Conservation (phyloP, 2,329 filamentous ascomycete species). For the Onygena corvina region DNA sequence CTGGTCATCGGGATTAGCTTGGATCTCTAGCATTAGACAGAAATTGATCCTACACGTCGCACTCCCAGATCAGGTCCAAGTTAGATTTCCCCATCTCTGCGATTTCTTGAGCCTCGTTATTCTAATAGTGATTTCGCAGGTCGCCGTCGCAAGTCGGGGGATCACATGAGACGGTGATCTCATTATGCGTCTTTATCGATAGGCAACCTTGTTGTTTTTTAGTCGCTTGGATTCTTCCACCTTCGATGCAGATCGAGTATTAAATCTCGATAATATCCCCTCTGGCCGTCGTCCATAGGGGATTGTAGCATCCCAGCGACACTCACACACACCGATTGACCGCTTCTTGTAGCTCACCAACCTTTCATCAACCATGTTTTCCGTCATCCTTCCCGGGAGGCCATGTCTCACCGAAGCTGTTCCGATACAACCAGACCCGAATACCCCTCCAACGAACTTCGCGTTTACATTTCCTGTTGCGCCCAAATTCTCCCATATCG, state of each 20-base stretch:
- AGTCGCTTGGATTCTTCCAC: background rate
- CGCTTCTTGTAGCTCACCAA: background rate
- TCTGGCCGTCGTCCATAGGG: background rate
- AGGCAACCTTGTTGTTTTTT: background rate
- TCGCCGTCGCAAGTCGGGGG: too few species aligned
- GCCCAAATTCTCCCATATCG: conserved; percentile 58
- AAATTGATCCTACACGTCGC: conserved; percentile 44
- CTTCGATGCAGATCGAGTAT: background rate
- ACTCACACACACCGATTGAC: background rate
- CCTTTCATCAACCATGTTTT: conserved; percentile 40
- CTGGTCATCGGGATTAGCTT: conserved; percentile 34
- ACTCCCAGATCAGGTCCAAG: conserved; percentile 44
- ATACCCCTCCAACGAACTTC: conserved; percentile 49
- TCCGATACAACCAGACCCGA: conserved; percentile 40
- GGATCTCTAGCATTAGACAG: background rate
- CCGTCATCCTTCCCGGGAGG: conserved; percentile 48
- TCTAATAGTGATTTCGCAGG: too few species aligned
- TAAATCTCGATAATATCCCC: background rate
- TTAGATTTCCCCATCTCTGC: conserved; percentile 9
- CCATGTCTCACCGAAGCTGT: conserved; percentile 47
- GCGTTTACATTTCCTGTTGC: conserved; percentile 54
- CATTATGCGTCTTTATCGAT: conserved; percentile 2
- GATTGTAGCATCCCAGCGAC: background rate
- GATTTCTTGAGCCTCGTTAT: background rate
- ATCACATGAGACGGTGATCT: background rate